Evolutionary conservation across 768 basidiomycete species (phyloP), one percentile per base, ranked within the genome.

Genomic region (Candolleomyces efflorescens): DNA sequence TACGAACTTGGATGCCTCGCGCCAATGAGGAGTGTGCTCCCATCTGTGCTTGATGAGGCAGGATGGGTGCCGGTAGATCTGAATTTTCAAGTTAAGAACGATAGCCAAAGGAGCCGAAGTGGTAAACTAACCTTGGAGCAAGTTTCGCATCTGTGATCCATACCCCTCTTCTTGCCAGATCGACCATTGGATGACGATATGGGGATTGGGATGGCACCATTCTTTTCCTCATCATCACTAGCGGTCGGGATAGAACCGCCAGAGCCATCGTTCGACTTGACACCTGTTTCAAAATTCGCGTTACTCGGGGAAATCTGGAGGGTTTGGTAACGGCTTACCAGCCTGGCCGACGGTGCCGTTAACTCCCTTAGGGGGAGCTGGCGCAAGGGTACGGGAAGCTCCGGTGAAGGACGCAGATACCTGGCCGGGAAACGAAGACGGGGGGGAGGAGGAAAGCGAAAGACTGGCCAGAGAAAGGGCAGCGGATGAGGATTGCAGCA

Each of bases 11-110:
- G 89, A 78, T 59, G 94, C 90, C 69, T 94, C 92, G 45, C 90
- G 87, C 96, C 96, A 98, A 66, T 97, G 94, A 18, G 92, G 91
- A 36, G 91, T 92, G 68, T 96, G 93, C 67, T 98, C 95, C 96
- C 96, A 98, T 36, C 96, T 89, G 68, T 98, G 96, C 72, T 98
- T 98, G 72, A 95, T 91, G 49, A 98, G 78, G 72, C 95, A 98
- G 12, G 90, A 92, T 2, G 94, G 94, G 72, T 98, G 95, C 53
- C 89, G 85, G 70, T 92, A 93, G 39, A 91, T 85, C 89, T 91
- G 67, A 15, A 48, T 37, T 44, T 53, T 47, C 27, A 58, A 26
- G 20, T 41, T 27, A 45, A 55, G 37, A 32, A 41, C 17, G 52
- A 46, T 37, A 44, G 51, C 50, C 36, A 44, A 55, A 47, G 26